phyloP scores from a whole-genome alignment of 2,329 filamentous ascomycete species.

The Colletotrichum melonis region DNA sequence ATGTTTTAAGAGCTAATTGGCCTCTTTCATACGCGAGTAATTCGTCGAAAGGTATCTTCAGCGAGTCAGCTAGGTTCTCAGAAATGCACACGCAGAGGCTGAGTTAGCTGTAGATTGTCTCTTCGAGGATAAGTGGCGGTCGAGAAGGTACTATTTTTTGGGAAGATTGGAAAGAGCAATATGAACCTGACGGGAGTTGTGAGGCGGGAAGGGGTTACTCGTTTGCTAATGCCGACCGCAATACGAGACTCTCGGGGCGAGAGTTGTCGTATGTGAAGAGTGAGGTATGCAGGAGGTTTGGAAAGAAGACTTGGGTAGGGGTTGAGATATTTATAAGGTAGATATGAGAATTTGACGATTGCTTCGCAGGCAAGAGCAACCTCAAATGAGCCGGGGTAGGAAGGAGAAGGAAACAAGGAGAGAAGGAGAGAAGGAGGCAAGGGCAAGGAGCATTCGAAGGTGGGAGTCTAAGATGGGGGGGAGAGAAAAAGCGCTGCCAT shows the following conservation, averaged over 20 bases:
- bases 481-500: neutral
- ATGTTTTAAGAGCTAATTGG: slow-evolving; percentile 13
- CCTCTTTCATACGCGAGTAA: slow-evolving; percentile 16
- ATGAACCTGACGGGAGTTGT: neutral
- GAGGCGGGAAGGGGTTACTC: neutral
- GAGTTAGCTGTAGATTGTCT: neutral
- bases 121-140: neutral
- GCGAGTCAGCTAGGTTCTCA: neutral
- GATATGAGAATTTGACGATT: too few species aligned
- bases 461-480: neutral
- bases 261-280: neutral
- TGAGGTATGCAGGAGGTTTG: neutral
- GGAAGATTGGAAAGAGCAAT: neutral
- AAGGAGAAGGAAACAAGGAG: neutral
- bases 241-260: neutral
- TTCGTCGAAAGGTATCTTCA: slow-evolving; percentile 26
- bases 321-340: neutral
- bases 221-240: neutral
- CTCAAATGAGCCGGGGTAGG: neutral
- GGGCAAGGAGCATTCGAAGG: neutral
- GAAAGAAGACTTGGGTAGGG: neutral
- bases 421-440: too few species aligned
- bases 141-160: neutral
- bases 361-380: neutral
- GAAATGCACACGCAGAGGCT: neutral